Base-by-base conservation (phyloP, 1,284 basidiomycete genomes). In the Sphaerobolus stellatus region DNA sequence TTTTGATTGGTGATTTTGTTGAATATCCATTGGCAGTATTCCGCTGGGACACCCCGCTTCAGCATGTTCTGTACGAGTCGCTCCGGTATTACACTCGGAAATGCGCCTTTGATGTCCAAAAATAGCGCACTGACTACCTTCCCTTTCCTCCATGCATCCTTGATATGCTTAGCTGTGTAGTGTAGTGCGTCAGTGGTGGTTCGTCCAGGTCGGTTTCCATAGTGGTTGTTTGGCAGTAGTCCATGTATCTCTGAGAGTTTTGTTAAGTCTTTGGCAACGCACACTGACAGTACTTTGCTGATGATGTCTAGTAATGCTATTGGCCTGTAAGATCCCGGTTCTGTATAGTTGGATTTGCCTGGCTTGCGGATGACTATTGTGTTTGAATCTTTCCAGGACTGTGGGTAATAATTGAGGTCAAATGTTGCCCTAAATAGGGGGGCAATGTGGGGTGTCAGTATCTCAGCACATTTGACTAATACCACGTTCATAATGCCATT, bases 181-280 rank as follows among this genome's bases (percentile, higher is more conserved):
- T 58, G 54, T 14, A 56, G 31, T 5, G 58, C 36, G 47, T 61
- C 56, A 2, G n/a, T n/a, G n/a, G 44, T 52, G 4, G 59, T 58
- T 11, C 51, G 14, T 5, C 48, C 40, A 8, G 59, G 48, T 18
- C 52, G 30, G 5, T 54, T 47, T 1, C 58, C 50, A 31, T 52
- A 54, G n/a, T 56, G 59, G 16, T 29, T 38, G 13, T 8, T 20
- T 1, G 49, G 51, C 3, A 61, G 8, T 1, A 60, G 33, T 33
- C 34, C 33, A n/a, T 48, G 38, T n/a, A 22, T 9, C 5, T 41
- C 36, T 2, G 31, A 18, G 9, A 48, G 9, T 5, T 34, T 43
- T 5, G 33, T 22, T 14, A 60, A n/a, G n/a, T n/a, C n/a, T n/a
- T n/a, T n/a, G n/a, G 57, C 28, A 2, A 54, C 18, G 31, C 57